These are phyloP conservation scores for Botryotinia globosa DNA, from an alignment of 2,329 filamentous ascomycete genomes.

Conservation along the genomic window DNA sequence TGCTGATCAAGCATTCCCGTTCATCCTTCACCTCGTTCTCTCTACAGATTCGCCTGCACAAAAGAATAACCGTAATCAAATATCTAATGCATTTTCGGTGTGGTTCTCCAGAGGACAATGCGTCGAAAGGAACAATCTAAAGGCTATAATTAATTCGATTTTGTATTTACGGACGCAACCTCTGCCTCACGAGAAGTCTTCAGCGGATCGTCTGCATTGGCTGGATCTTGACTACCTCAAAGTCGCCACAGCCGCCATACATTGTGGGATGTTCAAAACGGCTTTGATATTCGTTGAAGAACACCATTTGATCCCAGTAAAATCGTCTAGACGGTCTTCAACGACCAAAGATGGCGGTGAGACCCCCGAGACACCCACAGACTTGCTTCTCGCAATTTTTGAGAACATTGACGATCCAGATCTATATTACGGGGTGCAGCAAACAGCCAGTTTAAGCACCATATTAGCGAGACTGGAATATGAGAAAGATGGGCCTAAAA, in stretches of 20 bases:
- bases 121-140: conserved; percentile 58
- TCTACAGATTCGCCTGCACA: conserved; percentile 63
- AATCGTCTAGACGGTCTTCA: conserved; percentile 66
- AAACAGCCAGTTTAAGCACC: conserved; percentile 70
- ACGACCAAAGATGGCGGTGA: conserved; percentile 44
- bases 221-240: conserved; percentile 74
- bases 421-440: conserved; percentile 87
- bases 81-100: conserved; percentile 64
- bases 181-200: conserved; percentile 70
- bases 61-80: conserved; percentile 53
- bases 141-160: conserved; percentile 72
- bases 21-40: conserved; percentile 79
- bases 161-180: conserved; percentile 85
- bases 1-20: conserved; percentile 73
- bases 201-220: conserved; percentile 78
- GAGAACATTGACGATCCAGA: conserved; percentile 94
- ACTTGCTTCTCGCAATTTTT: conserved; percentile 78
- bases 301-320: conserved; percentile 54
- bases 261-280: conserved; percentile 82
- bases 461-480: conserved; percentile 83
- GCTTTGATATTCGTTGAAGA: conserved; percentile 82
- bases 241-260: conserved; percentile 68
- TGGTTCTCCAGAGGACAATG: conserved; percentile 57
- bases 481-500: conserved; percentile 82
- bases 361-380: conserved; percentile 51